Evolutionary conservation across 805 yeast genomes (phyloP).

Genomic region (Saccharomycopsis lassenensis): DNA sequence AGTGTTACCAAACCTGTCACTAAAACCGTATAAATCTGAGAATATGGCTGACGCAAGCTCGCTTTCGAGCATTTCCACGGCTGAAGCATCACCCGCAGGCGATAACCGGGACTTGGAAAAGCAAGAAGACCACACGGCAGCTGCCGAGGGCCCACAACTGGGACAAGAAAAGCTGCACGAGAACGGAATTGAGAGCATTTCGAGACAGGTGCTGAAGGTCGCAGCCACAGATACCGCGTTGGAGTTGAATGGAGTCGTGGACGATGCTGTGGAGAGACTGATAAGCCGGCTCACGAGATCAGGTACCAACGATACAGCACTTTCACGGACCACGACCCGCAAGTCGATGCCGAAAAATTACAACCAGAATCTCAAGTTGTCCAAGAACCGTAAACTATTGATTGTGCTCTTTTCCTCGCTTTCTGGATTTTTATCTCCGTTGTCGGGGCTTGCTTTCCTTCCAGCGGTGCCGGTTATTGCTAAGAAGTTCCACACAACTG

Average conservation of each 20-base stretch:
- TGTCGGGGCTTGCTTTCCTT: slow-evolving; percentile 33
- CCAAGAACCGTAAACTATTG: slow-evolving; percentile 1
- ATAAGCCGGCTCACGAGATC: slow-evolving; percentile 1
- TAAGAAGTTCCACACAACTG: slow-evolving; percentile 32
- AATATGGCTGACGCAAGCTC: too few species aligned
- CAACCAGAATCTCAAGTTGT: slow-evolving; percentile 14
- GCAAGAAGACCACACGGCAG: too few species aligned
- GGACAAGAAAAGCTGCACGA: too few species aligned
- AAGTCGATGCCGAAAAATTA: slow-evolving; percentile 15
- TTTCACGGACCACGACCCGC: not conserved
- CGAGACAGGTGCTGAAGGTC: slow-evolving; percentile 4
- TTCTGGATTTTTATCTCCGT: slow-evolving; percentile 36
- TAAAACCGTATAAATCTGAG: too few species aligned
- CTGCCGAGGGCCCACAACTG: too few species aligned
- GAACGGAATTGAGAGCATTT: too few species aligned
- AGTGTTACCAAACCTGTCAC: too few species aligned
- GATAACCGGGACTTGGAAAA: too few species aligned
- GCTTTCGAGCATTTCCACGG: too few species aligned
- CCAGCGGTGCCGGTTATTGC: slow-evolving; percentile 47
- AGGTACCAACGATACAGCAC: not conserved
- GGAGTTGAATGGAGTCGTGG: slow-evolving; percentile 11
- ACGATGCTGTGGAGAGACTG: slow-evolving; percentile 16
- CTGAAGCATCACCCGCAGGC: too few species aligned
- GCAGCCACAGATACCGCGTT: slow-evolving; percentile 16
- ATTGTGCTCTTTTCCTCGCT: slow-evolving; percentile 27